phyloP scores from a whole-genome alignment of 495 filamentous ascomycete species.

The Aspergillus egyptiacus region DNA sequence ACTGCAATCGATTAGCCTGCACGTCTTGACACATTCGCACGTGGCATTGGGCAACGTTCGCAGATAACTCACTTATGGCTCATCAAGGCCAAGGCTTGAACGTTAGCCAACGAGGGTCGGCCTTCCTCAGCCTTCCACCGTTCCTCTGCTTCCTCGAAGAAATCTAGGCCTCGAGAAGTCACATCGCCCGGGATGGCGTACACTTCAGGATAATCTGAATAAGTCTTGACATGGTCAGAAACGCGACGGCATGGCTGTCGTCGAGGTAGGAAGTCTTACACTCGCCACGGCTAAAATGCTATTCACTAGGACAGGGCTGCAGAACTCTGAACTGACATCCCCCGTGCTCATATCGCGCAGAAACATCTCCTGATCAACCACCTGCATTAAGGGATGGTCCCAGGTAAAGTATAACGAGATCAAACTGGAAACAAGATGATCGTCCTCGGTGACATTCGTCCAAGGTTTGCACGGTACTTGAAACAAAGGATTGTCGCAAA shows the following conservation, averaged over 20 bases:
- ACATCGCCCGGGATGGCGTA: slow-evolving; percentile 21
- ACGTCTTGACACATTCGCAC: neutral
- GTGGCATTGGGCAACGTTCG: neutral
- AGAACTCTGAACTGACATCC: slow-evolving; percentile 26
- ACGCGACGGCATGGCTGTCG: neutral
- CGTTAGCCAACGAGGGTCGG: slow-evolving; percentile 24
- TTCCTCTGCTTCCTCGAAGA: slow-evolving; percentile 32
- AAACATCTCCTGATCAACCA: slow-evolving; percentile 33
- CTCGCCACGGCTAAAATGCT: slow-evolving; percentile 37
- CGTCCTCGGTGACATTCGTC: slow-evolving; percentile 21
- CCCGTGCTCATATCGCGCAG: slow-evolving; percentile 27
- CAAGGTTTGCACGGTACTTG: slow-evolving; percentile 28
- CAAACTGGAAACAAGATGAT: slow-evolving; percentile 24
- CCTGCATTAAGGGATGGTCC: slow-evolving; percentile 36
- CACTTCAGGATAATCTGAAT: slow-evolving; percentile 49
- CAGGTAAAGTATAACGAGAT: slow-evolving; percentile 31
- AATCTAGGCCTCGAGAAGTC: slow-evolving; percentile 29
- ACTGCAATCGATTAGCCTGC: slow-evolving; percentile 22
- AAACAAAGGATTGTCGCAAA: slow-evolving; percentile 34
- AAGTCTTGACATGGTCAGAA: slow-evolving; percentile 20
- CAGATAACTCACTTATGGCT: slow-evolving; percentile 28
- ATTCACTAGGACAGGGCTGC: slow-evolving; percentile 35
- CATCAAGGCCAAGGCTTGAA: slow-evolving; percentile 36
- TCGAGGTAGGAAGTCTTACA: slow-evolving; percentile 21
- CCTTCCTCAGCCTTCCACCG: slow-evolving; percentile 34